Evolutionary conservation across 164 flowering plant species (phyloP), one percentile per base, ranked within the genome.

Genomic region (Saururus chinensis): DNA sequence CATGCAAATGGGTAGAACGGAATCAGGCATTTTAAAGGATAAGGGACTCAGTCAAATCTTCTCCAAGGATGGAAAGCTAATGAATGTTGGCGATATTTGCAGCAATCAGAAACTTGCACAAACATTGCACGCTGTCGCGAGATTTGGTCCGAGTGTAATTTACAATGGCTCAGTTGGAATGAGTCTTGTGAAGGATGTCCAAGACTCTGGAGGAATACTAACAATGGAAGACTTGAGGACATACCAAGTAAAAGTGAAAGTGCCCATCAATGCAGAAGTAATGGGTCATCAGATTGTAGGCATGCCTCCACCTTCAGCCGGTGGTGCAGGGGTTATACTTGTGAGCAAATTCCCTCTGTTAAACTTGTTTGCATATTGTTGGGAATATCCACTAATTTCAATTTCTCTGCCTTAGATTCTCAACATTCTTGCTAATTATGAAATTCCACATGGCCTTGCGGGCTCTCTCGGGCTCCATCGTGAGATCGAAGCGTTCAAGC

Each of bases 261-360:
- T 75, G 49, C 80, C 85, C 11, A 56, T 81, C 9, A 63, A 63
- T 20, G 66, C 70, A 9, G 58, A 79, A 12, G 9, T 74, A 19
- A 42, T 74, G 55, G 88, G 84, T 19, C 59, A 65, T 48, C 48
- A 65, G 51, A 66, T 84, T n/a, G 40, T 77, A 17, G 70, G 82
- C 51, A 80, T 83, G 90, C 87, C 82, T 13, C 82, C 82, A 51
- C 90, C 87, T 62, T 77, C 93, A 40, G 62, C 80, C 17, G 88
- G 95, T 6, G 82, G 81, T 13, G 66, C 74, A 60, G 73, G 77
- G 30, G 66, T 84, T 75, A 48, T 69, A 0, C 80, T 83, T 19
- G 88, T 87, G 73, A 71, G 82, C 55, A 21, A 7, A 64, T 60
- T 16, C 13, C 10, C 35, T 4, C n/a, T 6, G 35, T 37, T 26